Evolutionary conservation across 352 stramenopile species (phyloP).

Genomic region (Pythium apleroticum): DNA sequence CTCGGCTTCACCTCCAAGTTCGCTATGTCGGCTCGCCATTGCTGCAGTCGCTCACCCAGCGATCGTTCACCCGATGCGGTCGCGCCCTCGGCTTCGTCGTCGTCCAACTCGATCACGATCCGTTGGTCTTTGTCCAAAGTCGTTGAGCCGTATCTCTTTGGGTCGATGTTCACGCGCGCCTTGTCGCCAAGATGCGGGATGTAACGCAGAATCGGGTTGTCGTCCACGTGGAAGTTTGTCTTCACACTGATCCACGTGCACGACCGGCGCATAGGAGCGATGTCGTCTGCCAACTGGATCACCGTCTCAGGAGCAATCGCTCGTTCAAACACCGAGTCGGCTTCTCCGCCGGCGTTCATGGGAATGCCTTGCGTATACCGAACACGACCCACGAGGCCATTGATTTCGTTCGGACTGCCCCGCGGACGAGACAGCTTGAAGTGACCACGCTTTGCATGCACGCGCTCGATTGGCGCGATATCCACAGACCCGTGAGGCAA

Average conservation of each 20-base stretch:
- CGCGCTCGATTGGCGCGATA: constrained; percentile 21
- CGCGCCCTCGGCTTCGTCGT: background rate
- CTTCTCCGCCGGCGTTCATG: background rate
- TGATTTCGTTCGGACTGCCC: background rate
- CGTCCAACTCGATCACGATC: constrained; percentile 34
- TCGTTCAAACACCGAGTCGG: constrained; percentile 20
- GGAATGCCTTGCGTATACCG: constrained; percentile 26
- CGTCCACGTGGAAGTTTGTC: constrained; percentile 72
- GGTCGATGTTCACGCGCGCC: constrained; percentile 51
- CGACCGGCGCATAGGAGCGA: constrained; percentile 46
- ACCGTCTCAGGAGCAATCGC: constrained; percentile 51
- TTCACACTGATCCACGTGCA: constrained; percentile 72
- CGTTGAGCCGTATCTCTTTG: constrained; percentile 55
- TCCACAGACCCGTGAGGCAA: constrained; percentile 17
- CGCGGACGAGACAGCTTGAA: constrained; percentile 1
- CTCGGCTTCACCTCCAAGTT: constrained; percentile 38
- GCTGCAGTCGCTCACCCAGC: constrained; percentile 14
- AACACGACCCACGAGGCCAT: constrained; percentile 20
- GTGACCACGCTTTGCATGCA: constrained; percentile 16
- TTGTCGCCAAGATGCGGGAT: constrained; percentile 90
- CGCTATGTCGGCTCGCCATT: constrained; percentile 10
- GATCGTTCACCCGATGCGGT: constrained; percentile 13
- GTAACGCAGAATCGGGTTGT: constrained; percentile 85
- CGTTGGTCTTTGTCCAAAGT: constrained; percentile 57
- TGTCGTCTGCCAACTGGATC: constrained; percentile 42